Base-by-base conservation (phyloP, 2,329 filamentous ascomycete genomes). In the Pseudocercospora ulei region DNA sequence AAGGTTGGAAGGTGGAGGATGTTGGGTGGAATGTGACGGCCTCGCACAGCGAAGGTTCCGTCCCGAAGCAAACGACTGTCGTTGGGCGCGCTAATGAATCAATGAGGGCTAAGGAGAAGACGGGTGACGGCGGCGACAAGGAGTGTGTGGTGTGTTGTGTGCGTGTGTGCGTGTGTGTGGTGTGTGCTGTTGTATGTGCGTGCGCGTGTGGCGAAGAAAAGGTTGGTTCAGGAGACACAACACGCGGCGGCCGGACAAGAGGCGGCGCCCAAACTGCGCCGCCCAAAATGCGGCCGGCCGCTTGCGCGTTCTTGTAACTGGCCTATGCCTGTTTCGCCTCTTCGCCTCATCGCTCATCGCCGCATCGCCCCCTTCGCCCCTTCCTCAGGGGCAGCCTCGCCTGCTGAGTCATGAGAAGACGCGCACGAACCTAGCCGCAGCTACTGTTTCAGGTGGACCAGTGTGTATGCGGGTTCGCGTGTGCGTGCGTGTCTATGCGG, bases 161-260 rank as follows among this genome's bases (percentile, higher is more conserved):
- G n/a, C n/a, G n/a, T n/a, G n/a, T n/a, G n/a, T n/a, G n/a, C n/a
- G n/a, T n/a, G n/a, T n/a, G n/a, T n/a, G n/a, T n/a, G n/a, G n/a
- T n/a, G n/a, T n/a, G n/a, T n/a, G n/a, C n/a, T n/a, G n/a, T n/a
- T n/a, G n/a, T n/a, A n/a, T n/a, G n/a, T 36, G 17, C 22, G 36
- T 35, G 37, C 30, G 38, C 22, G 30, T 35, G 30, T 42, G 18
- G 19, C 19, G 30, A 33, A 35, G 39, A 25, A 27, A 28, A 41
- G 44, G 17, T 46, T 44, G 42, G 38, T 42, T 50, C 42, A 48
- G 42, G 39, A 46, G 43, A 44, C 41, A 42, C 39, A 38, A 24
- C 22, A 38, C 28, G 27, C n/a, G n/a, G n/a, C n/a, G n/a, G n/a
- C n/a, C n/a, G n/a, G n/a, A n/a, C n/a, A n/a, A n/a, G n/a, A n/a